A percentile compares a stretch with the other conserved stretches of the same genome.
These are phyloP conservation scores for Fonsecaea erecta DNA, from an alignment of 2,329 filamentous ascomycete species.

Conservation along the genomic window DNA sequence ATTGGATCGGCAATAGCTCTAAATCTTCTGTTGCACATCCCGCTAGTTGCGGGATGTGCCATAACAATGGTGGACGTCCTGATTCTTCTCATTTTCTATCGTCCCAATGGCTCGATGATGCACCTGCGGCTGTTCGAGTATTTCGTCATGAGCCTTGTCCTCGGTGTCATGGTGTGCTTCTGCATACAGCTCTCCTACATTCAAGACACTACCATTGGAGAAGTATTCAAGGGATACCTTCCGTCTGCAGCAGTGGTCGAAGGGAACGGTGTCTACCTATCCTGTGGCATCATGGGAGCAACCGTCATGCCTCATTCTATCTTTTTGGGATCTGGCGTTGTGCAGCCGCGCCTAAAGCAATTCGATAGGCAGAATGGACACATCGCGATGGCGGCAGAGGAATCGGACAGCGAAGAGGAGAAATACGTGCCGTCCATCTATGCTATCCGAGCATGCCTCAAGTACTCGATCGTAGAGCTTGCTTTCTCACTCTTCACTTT, in stretches of 20 bases:
- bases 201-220: slow-evolving; percentile 53
- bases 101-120: slow-evolving; percentile 57
- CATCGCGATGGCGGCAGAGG: slow-evolving; percentile 16
- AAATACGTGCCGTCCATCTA: slow-evolving; percentile 72
- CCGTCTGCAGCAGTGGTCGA: slow-evolving; percentile 58
- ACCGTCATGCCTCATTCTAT: slow-evolving; percentile 66
- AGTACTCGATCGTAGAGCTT: slow-evolving; percentile 73
- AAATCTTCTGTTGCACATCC: slow-evolving; percentile 59
- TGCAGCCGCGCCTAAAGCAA: slow-evolving; percentile 58
- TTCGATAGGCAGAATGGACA: slow-evolving; percentile 51
- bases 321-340: slow-evolving; percentile 61
- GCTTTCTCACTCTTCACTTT: slow-evolving; percentile 77
- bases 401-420: slow-evolving; percentile 52
- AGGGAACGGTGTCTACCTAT: slow-evolving; percentile 60
- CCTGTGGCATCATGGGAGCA: slow-evolving; percentile 58
- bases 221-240: slow-evolving; percentile 61
- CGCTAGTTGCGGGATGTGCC: slow-evolving; percentile 61
- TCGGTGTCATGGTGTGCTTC: slow-evolving; percentile 62
- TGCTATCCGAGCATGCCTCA: slow-evolving; percentile 75
- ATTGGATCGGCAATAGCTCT: slow-evolving; percentile 62
- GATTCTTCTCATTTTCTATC: slow-evolving; percentile 61
- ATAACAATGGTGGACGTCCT: slow-evolving; percentile 62
- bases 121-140: slow-evolving; percentile 59
- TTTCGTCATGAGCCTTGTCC: slow-evolving; percentile 59
- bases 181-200: slow-evolving; percentile 62